Base-by-base conservation (phyloP, 768 basidiomycete genomes). In the Leucosporidium scottii region DNA sequence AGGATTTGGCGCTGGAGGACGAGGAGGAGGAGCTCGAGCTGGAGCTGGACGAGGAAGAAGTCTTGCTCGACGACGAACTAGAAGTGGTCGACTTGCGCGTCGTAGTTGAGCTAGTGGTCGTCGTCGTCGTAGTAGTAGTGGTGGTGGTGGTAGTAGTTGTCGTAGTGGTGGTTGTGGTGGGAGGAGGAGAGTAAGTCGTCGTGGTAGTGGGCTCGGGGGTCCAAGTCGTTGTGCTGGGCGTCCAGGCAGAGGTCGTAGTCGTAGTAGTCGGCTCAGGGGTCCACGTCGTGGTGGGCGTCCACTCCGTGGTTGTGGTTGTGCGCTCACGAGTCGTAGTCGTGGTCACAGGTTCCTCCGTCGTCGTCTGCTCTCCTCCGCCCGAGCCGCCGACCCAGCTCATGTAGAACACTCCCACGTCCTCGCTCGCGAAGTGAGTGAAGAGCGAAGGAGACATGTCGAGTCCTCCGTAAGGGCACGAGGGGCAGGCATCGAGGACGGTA, bases 371-470 rank as follows among this genome's bases (percentile, higher is more conserved):
- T 18, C 23, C 20, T n/a, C 36, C 23, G 51, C 62, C 62, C 12
- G 23, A n/a, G 7, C 30, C 49, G 7, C 27, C 21, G 47, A 31
- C 27, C 84, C 85, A 85, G 4, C 72, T 68, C 3, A 81, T 81
- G 30, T 75, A 64, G 27, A 84, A 62, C 20, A 79, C 75, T 47
- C 83, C 83, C 8, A 70, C 62, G 21, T 54, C 60, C 18, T 76
- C 57, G 27, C 76, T 67, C 1, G 77, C 82, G 63, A 84, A 81
- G 72, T 74, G 76, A 4, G 74, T 6, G 72, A 84, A 84, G n/a
- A 85, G 80, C 21, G 79, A 79, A 1, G 75, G 70, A 10, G 81
- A 82, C 25, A 84, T 71, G 74, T 85, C 85, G 25, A 85, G 79
- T 53, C 79, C 81, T 48, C 79, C 80, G 4, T 48, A 58, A 74